phyloP scores from a whole-genome alignment of 2,329 filamentous ascomycete genomes.

The Fusarium verticillioides region DNA sequence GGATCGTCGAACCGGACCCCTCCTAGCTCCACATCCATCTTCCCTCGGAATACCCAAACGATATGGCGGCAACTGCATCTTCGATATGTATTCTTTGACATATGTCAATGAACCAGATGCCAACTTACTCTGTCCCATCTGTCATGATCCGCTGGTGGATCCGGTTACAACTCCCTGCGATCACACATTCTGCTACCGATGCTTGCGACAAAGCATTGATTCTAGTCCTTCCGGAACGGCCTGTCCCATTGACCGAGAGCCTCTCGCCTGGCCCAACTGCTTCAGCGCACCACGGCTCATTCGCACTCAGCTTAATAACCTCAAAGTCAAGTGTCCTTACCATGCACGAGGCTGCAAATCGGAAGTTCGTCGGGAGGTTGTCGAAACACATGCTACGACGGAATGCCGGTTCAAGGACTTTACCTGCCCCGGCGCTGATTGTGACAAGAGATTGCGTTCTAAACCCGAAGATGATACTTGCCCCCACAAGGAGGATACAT shows the following conservation, averaged over 20 bases:
- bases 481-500: conserved; percentile 63
- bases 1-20: conserved; percentile 49
- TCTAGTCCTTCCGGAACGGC: conserved; percentile 54
- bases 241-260: conserved; percentile 70
- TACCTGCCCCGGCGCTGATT: conserved; percentile 65
- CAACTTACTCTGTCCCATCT: conserved; percentile 65
- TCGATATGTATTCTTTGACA: conserved; percentile 59
- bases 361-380: conserved; percentile 62
- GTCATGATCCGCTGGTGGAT: conserved; percentile 68
- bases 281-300: conserved; percentile 60
- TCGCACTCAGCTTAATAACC: conserved; percentile 68
- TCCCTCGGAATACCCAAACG: conserved; percentile 53
- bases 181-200: conserved; percentile 72
- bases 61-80: conserved; percentile 52
- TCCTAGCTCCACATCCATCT: conserved; percentile 51
- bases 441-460: conserved; percentile 62
- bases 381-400: conserved; percentile 65
- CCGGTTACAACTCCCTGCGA: conserved; percentile 72
- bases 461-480: conserved; percentile 64
- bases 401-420: conserved; percentile 68
- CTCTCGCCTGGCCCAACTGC: conserved; percentile 53
- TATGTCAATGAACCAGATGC: conserved; percentile 58
- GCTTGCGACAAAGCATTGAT: conserved; percentile 58
- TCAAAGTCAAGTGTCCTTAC: conserved; percentile 70
- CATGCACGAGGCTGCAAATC: conserved; percentile 60